Percentiles rank a stretch among this genome's conserved stretches.
Conservation (phyloP, 2,329 filamentous ascomycete genomes). For the Xylariaceae sp. region DNA sequence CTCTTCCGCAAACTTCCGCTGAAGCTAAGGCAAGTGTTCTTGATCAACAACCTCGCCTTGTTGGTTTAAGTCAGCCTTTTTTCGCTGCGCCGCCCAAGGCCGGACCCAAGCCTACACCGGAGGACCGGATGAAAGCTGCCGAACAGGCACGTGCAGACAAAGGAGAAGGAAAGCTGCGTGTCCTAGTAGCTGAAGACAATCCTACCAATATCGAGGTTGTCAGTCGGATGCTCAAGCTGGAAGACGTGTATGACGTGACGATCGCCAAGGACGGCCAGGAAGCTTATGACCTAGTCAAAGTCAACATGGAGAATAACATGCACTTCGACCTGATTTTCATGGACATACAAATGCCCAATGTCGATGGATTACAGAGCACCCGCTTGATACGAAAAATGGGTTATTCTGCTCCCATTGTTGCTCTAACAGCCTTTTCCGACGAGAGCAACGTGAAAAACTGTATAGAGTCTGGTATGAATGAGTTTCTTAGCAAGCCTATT, state of each 20-base stretch:
- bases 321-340: conserved; percentile 91
- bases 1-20: conserved; percentile 38
- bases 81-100: conserved; percentile 59
- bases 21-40: conserved; percentile 53
- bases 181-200: conserved; percentile 81
- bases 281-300: conserved; percentile 84
- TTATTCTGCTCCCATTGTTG: conserved; percentile 87
- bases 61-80: conserved; percentile 84
- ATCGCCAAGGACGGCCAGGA: conserved; percentile 87
- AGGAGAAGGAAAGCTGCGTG: conserved; percentile 70
- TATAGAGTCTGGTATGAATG: conserved; percentile 90
- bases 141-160: conserved; percentile 68
- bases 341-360: conserved; percentile 95
- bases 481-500: conserved; percentile 80
- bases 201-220: conserved; percentile 64
- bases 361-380: conserved; percentile 88
- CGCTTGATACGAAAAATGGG: conserved; percentile 84
- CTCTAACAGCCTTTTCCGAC: conserved; percentile 87
- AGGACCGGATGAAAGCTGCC: conserved; percentile 69
- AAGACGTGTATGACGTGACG: conserved; percentile 84
- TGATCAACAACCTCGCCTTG: conserved; percentile 75
- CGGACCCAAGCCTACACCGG: conserved; percentile 47
- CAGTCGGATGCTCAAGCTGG: conserved; percentile 72
- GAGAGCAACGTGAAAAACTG: conserved; percentile 87
- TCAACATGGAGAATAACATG: conserved; percentile 74